Conservation (phyloP, 306 rosid species). For the Acacia confusa region DNA sequence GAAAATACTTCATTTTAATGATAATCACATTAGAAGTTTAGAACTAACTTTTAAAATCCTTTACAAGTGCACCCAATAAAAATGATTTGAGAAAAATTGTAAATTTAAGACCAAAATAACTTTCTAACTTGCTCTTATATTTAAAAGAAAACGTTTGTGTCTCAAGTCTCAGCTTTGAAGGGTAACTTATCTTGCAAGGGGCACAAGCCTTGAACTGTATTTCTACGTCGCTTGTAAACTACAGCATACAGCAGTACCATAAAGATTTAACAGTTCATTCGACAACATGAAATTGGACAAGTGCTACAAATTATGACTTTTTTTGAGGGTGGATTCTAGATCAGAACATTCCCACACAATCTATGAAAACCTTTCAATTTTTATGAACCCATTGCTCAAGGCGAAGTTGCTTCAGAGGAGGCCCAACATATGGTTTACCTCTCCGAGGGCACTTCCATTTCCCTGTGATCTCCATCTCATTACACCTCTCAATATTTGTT, state of each 20-base stretch:
- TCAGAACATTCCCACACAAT: background rate
- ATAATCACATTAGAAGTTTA: too few relatives aligned
- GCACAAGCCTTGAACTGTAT: background rate
- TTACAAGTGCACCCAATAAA: too few relatives aligned
- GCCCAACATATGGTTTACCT: conserved; percentile 66
- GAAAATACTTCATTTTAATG: too few relatives aligned
- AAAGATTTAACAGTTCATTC: background rate
- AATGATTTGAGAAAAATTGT: too few relatives aligned
- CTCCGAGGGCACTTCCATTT: conserved; percentile 89
- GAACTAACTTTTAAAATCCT: too few relatives aligned
- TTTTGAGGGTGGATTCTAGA: background rate
- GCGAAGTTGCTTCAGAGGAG: conserved; percentile 87
- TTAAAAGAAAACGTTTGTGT: too few relatives aligned
- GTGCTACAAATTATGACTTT: background rate
- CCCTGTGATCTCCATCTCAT: conserved; percentile 52
- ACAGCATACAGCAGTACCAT: background rate
- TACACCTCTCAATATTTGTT: conserved; percentile 57
- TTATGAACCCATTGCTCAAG: conserved; percentile 76
- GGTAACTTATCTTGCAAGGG: background rate
- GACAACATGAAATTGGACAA: background rate
- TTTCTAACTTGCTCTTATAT: too few relatives aligned
- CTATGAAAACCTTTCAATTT: background rate
- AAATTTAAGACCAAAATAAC: too few relatives aligned
- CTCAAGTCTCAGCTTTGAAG: background rate
- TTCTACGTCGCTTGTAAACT: background rate